Base-by-base conservation (phyloP, 805 yeast species). In the Wickerhamiella brachini region DNA sequence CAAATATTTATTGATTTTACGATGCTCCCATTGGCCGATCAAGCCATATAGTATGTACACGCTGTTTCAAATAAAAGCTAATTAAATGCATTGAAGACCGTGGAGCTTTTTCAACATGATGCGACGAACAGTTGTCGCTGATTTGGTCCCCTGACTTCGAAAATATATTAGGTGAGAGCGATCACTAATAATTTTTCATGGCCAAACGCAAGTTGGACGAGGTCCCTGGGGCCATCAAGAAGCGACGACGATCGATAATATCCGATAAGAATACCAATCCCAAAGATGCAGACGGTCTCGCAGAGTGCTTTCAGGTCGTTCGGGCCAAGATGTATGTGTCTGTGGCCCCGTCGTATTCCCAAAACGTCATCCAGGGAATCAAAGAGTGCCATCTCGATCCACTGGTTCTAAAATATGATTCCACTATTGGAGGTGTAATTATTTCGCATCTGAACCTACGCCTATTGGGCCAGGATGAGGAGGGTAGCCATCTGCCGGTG, bases 321-420 rank as follows among this genome's bases (percentile, higher is more conserved):
- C 71, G 75, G 49, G 69, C 83, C 1, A 69, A 78, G 15, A 64
- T 93, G 65, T 87, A 89, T 63, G 80, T 88, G 5, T 87, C 95
- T 8, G 65, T 93, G 49, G 96, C 99, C 5, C 98, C 99, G 49
- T 71, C 79, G 50, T 85, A 81, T 67, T 62, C 80, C 39, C 70
- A 73, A 43, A 71, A 74, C 48, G 95, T 96, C 6, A 63, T 82
- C 15, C 78, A 78, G 53, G 99, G 97, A 43, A 75, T 93, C 56
- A 78, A 79, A 65, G 74, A 80, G 26, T 97, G 90, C 69, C 97
- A 93, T 68, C 69, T 93, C 56, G 95, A 93, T 62, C 88, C 93
- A 3, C 71, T 93, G 67, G 71, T 93, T 29, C 86, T 93, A 95
- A 79, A 84, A 43, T 86, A 83, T 65, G 83, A 77, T 57, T 67